Percentiles rank a stretch among this genome's conserved stretches.
Evolutionary conservation across 306 rosid genomes (phyloP).

Genomic region (Glycine latifolia): DNA sequence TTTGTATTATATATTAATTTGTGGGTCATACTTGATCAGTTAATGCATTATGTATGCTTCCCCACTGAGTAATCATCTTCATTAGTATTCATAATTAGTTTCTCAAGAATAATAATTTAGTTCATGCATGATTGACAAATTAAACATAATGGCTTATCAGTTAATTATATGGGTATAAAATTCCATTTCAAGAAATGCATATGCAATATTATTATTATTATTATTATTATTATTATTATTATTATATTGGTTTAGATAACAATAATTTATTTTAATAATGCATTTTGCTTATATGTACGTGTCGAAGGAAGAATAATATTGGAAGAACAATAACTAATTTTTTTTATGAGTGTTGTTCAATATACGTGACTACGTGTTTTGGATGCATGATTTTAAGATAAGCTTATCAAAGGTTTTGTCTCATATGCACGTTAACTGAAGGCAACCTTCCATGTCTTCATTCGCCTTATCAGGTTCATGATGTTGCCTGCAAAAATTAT

Average conservation of each 20-base stretch:
- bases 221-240: not conserved
- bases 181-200: not conserved
- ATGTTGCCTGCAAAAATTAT: slow-evolving; percentile 24
- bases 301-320: slow-evolving; percentile 2
- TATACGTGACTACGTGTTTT: not conserved
- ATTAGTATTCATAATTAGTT: slow-evolving; percentile 12
- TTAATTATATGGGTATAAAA: slow-evolving; percentile 1
- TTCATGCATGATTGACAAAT: not conserved
- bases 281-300: not conserved
- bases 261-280: not conserved
- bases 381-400: slow-evolving; percentile 13
- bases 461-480: slow-evolving; percentile 11
- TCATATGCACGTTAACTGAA: not conserved
- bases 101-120: not conserved
- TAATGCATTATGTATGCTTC: slow-evolving; percentile 4
- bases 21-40: not conserved
- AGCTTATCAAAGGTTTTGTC: slow-evolving; percentile 34
- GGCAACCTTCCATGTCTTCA: slow-evolving; percentile 13
- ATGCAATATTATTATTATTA: not conserved
- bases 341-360: not conserved
- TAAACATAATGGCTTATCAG: slow-evolving; percentile 13
- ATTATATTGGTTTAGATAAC: not conserved
- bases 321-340: not conserved
- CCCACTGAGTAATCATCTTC: slow-evolving; percentile 36
- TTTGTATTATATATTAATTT: not conserved